Evolutionary conservation across 116 monocot genomes (phyloP), one percentile per base, ranked within the genome.

Genomic region (Posidonia oceanica): DNA sequence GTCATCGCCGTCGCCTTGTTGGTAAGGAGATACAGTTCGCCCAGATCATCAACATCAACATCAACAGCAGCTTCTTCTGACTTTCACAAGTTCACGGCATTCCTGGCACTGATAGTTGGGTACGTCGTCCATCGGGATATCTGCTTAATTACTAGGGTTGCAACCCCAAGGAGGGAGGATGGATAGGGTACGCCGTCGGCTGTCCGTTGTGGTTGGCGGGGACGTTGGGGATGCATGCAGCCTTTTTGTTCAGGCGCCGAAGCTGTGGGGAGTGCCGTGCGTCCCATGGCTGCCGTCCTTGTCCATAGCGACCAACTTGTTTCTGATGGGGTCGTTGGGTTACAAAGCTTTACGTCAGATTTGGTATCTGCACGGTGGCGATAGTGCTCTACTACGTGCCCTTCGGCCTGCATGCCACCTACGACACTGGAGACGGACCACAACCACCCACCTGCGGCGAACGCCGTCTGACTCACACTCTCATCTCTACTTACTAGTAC

Each of bases 261-360:
- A 63, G 77, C 5, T 72, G 21, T 71, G 71, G 71, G 71, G 71
- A 3, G 59, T 71, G 22, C 61, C 71, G 4, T 71, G n/a, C 1
- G 71, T 71, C 18, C 61, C 61, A 18, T 83, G 83, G 83, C 75
- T 84, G 63, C 84, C 84, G 8, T 71, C 80, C n/a, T n/a, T 72
- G 22, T 80, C 77, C 5, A 75, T 84, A 0, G 74, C 68, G 0
- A 72, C 61, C 1, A 81, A 76, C 38, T 8, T 76, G 14, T 76
- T 81, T 58, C 22, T 81, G 58, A 54, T 76, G 51, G 81, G 72
- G 0, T 81, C 81, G 6, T 52, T 81, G 6, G 81, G 64, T 6
- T 37, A 16, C 59, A 44, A 48, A n/a, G 67, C 81, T 1, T 1
- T 81, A 38, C 18, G 69, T 63, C 6, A 68, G 81, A 58, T 81